phyloP scores from a whole-genome alignment of 176 grass and related monocot species.

The Triticum monococcum region DNA sequence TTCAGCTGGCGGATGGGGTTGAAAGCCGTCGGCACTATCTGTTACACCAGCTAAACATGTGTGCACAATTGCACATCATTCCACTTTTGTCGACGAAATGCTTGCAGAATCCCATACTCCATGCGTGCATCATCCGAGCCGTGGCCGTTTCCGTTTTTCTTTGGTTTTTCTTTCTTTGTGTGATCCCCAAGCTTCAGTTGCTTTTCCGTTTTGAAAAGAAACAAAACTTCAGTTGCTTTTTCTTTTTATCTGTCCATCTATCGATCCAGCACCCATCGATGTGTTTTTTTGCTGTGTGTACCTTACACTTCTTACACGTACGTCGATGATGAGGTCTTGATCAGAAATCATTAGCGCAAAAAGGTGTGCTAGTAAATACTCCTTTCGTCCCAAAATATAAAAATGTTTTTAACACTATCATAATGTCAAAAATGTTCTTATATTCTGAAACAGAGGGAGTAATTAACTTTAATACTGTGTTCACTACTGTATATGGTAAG shows the following conservation, averaged over 20 bases:
- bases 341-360: too few species aligned
- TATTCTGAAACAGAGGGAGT: too few species aligned
- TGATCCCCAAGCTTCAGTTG: slow-evolving; percentile 32
- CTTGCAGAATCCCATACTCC: slow-evolving; percentile 17
- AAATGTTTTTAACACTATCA: too few species aligned
- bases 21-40: background rate
- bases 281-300: slow-evolving; percentile 12
- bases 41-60: background rate
- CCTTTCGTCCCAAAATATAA: too few species aligned
- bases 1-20: slow-evolving; percentile 2
- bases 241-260: background rate
- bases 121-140: background rate
- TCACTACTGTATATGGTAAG: background rate
- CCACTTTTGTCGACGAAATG: background rate
- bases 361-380: background rate
- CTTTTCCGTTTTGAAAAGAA: background rate
- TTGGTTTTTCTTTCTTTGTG: slow-evolving; percentile 23
- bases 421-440: too few species aligned
- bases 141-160: background rate
- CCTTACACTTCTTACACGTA: background rate
- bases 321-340: background rate
- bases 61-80: background rate
- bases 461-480: too few species aligned
- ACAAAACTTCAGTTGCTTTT: background rate
- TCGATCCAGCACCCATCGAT: background rate